Evolutionary conservation across 257 asterid species (phyloP).

Genomic region (Solanum chmielewskii): DNA sequence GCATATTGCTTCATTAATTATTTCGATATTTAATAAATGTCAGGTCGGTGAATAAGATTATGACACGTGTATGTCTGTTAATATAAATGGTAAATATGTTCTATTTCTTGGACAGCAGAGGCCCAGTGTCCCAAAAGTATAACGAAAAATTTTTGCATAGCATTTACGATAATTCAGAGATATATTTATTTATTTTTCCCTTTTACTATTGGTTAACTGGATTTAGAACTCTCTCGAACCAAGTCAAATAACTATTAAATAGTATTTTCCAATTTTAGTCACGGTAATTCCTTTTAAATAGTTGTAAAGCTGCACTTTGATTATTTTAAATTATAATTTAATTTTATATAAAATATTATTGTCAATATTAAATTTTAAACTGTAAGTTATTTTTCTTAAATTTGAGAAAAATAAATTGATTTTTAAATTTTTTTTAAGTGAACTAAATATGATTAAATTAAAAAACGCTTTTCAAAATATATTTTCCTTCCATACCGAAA

Average conservation of each 20-base stretch:
- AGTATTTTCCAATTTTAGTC: neutral
- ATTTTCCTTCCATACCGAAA: neutral
- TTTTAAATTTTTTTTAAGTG: too few species aligned
- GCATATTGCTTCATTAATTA: neutral
- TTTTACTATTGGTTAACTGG: neutral
- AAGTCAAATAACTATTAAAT: neutral
- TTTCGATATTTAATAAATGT: too few species aligned
- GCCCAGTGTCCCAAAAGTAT: neutral
- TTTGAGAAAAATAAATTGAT: too few species aligned
- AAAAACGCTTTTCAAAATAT: neutral
- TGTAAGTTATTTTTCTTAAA: too few species aligned
- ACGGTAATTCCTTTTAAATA: neutral
- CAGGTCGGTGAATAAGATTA: neutral
- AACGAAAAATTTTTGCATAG: rapidly evolving
- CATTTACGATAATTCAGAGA: too few species aligned
- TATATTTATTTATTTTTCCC: neutral
- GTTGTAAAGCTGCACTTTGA: neutral
- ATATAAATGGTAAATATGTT: neutral
- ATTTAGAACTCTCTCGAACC: neutral
- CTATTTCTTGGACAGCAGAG: rapidly evolving
- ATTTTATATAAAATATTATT: too few species aligned
- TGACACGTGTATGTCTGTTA: neutral
- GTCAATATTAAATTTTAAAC: too few species aligned
- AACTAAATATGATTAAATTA: too few species aligned
- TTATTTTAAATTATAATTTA: neutral